phyloP scores from a whole-genome alignment of 2,329 filamentous ascomycete species.

The Triangularia setosa region DNA sequence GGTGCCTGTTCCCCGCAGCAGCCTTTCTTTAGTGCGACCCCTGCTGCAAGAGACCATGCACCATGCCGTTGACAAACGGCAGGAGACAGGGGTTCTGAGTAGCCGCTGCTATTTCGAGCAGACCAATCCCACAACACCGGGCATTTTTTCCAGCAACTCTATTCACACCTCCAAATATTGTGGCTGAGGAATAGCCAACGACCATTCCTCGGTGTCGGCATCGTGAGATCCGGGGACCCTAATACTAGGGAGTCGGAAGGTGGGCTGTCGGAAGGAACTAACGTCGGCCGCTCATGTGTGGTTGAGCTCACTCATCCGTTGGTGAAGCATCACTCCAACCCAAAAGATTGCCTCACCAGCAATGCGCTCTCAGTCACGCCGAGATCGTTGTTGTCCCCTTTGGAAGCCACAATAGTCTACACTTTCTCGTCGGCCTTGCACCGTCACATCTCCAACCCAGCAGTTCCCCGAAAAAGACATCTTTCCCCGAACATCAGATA shows the following conservation, averaged over 20 bases:
- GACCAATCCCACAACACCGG: background rate
- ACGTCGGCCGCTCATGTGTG: background rate
- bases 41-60: background rate
- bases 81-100: background rate
- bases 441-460: too few relatives aligned
- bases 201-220: background rate
- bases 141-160: background rate
- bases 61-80: background rate
- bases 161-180: background rate
- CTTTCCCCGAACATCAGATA: too few relatives aligned
- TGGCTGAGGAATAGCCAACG: background rate
- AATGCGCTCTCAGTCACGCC: too few relatives aligned
- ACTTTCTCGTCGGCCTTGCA: too few relatives aligned
- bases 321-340: too few relatives aligned
- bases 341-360: too few relatives aligned
- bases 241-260: background rate
- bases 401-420: too few relatives aligned
- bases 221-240: background rate
- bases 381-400: too few relatives aligned
- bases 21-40: background rate
- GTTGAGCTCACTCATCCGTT: background rate
- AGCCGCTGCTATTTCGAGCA: slow-evolving; percentile 2
- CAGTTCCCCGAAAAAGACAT: background rate
- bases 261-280: background rate
- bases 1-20: background rate